A percentile compares a stretch with the other conserved stretches of the same genome.
phyloP scores from a whole-genome alignment of 768 basidiomycete species.

The Boletus vermiculosoides region DNA sequence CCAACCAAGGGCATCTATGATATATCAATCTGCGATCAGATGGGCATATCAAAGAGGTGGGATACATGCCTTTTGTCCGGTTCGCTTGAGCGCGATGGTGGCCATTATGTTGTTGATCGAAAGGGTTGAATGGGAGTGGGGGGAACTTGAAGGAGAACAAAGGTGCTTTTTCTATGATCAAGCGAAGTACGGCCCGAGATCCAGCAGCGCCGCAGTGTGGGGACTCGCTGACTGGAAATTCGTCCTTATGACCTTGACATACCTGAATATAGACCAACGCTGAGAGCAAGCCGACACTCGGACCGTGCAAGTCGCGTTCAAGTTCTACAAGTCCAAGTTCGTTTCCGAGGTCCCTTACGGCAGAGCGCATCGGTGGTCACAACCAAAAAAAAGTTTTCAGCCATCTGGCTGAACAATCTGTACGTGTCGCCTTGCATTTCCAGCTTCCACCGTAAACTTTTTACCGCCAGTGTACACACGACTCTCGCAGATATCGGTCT shows the following conservation, averaged over 20 bases:
- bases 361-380: not conserved
- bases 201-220: not conserved
- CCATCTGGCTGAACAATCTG: not conserved
- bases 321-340: not conserved
- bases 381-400: not conserved
- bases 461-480: not conserved
- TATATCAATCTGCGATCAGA: constrained; percentile 1
- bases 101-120: constrained; percentile 41
- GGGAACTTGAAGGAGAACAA: not conserved
- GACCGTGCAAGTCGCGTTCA: not conserved
- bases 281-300: not conserved
- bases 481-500: not conserved
- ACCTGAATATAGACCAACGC: constrained; percentile 2
- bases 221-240: not conserved
- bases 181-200: constrained; percentile 12
- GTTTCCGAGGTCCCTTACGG: not conserved
- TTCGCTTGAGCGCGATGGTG: constrained; percentile 54
- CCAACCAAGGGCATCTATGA: constrained; percentile 69
- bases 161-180: constrained; percentile 8
- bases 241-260: constrained; percentile 28
- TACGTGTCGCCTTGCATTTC: not conserved
- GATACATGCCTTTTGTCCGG: constrained; percentile 51
- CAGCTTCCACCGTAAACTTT: not conserved
- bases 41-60: not conserved
- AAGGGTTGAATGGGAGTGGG: constrained; percentile 8